Evolutionary conservation across 2,329 filamentous ascomycete species (phyloP), one percentile per base, ranked within the genome.

Genomic region (Ophiocordyceps unilateralis): DNA sequence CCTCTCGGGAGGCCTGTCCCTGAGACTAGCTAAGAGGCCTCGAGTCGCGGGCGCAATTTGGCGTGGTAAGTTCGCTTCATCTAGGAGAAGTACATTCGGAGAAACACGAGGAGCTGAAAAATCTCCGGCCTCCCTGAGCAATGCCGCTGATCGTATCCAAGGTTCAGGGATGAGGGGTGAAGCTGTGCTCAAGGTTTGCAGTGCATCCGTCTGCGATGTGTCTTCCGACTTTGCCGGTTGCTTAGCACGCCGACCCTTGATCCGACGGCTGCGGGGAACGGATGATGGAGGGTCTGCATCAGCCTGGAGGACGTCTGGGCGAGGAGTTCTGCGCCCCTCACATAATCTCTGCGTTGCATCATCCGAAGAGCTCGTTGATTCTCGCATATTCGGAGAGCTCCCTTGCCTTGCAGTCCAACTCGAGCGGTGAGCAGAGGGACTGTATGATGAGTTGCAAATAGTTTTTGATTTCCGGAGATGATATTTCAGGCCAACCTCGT

Each of bases 401-500:
- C 43, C 43, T 24, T 47, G 50, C 37, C 41, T 49, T 20, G 46
- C 47, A 22, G 48, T 51, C 14, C 47, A 51, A 22, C 47, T 44
- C 5, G 45, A 43, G 17, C 46, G 42, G 9, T 47, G 26, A 19
- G 40, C 44, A 30, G 47, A 44, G 15, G 45, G 34, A 9, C 39
- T 46, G 32, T 58, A 59, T 19, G 51, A 59, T 19, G 72, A 66
- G 48, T 78, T 78, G 51, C 74, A 78, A 14, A 62, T 20, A 4
- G 68, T 69, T 45, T 61, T 61, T 1, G 73, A 70, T 49, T 75
- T 76, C 28, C 67, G 68, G 14, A 69, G 55, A 47, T 78, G 74
- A 50, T 78, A 78, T 41, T 74, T 72, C 15, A 77, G 58, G 0
- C 74, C 74, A 39, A 72, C 60, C 28, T 70, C 62, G 42, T 77